These are phyloP conservation scores for Aspergillus amoenus DNA, from an alignment of 2,329 filamentous ascomycete genomes.

Conservation along the genomic window DNA sequence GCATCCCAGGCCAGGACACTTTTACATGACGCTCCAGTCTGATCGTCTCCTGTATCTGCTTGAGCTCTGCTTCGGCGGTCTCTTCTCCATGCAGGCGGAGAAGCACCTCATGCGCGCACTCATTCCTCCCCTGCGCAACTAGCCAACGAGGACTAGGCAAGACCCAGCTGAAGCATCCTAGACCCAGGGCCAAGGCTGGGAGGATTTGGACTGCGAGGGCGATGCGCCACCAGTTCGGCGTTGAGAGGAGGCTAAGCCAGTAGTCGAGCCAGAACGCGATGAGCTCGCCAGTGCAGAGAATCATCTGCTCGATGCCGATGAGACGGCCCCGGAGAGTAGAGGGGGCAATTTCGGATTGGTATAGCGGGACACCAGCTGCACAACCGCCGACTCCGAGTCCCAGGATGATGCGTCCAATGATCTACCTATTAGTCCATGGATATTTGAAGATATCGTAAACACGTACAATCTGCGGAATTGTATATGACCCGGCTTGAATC, in stretches of 20 bases:
- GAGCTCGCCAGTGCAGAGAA: slow-evolving; percentile 19
- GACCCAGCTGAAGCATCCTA: slow-evolving; percentile 9
- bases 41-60: slow-evolving; percentile 16
- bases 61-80: slow-evolving; percentile 14
- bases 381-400: slow-evolving; percentile 14
- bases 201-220: slow-evolving; percentile 20
- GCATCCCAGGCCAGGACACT: slow-evolving; percentile 1
- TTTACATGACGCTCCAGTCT: slow-evolving; percentile 1
- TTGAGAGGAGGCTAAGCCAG: slow-evolving; percentile 16
- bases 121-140: slow-evolving; percentile 19
- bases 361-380: slow-evolving; percentile 19
- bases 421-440: slow-evolving; percentile 3
- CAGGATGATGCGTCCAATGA: slow-evolving; percentile 18
- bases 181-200: slow-evolving; percentile 16
- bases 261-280: slow-evolving; percentile 22
- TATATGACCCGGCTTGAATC: slow-evolving; percentile 19
- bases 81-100: slow-evolving; percentile 20
- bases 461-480: slow-evolving; percentile 21
- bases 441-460: background rate
- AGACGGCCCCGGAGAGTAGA: slow-evolving; percentile 20
- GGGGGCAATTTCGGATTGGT: slow-evolving; percentile 21
- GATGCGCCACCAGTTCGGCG: slow-evolving; percentile 20
- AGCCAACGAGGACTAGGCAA: slow-evolving; percentile 23
- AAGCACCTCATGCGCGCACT: slow-evolving; percentile 20
- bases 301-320: slow-evolving; percentile 12